Conservation (phyloP, 2,329 filamentous ascomycete species). For the Phoma sp. region DNA sequence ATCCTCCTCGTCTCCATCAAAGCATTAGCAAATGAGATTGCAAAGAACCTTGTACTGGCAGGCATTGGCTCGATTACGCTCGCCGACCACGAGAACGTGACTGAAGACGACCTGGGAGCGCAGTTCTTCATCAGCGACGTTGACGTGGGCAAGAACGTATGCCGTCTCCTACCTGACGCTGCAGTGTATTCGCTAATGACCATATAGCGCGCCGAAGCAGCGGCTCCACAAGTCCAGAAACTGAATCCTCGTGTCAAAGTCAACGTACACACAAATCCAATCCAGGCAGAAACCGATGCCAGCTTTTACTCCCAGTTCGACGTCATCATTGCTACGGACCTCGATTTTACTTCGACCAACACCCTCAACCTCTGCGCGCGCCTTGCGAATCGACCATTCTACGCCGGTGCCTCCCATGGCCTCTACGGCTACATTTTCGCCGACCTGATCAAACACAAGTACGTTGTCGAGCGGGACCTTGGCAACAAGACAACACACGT, state of each 20-base stretch:
- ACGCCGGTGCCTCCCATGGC: slow-evolving; percentile 85
- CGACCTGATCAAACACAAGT: slow-evolving; percentile 90
- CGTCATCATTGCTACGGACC: slow-evolving; percentile 87
- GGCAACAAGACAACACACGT: slow-evolving; percentile 70
- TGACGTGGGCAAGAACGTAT: slow-evolving; percentile 76
- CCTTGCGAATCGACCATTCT: slow-evolving; percentile 80
- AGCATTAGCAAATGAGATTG: slow-evolving; percentile 90
- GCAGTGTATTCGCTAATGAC: not conserved
- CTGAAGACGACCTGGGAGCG: slow-evolving; percentile 75
- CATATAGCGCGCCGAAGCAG: slow-evolving; percentile 76
- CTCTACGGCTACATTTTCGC: slow-evolving; percentile 95
- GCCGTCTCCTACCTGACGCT: slow-evolving; percentile 14
- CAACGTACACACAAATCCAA: slow-evolving; percentile 71
- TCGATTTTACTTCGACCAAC: slow-evolving; percentile 76
- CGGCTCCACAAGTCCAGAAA: slow-evolving; percentile 77
- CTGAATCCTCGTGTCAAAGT: slow-evolving; percentile 90
- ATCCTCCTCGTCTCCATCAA: slow-evolving; percentile 89
- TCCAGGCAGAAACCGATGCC: slow-evolving; percentile 65
- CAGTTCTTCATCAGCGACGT: slow-evolving; percentile 77
- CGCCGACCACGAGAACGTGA: slow-evolving; percentile 77
- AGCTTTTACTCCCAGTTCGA: slow-evolving; percentile 82
- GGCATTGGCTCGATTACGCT: slow-evolving; percentile 91
- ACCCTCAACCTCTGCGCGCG: slow-evolving; percentile 88
- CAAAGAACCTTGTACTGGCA: slow-evolving; percentile 95
- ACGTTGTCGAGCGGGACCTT: slow-evolving; percentile 83